Conservation (phyloP, 2,329 filamentous ascomycete genomes). For the Colletotrichum paranaense region DNA sequence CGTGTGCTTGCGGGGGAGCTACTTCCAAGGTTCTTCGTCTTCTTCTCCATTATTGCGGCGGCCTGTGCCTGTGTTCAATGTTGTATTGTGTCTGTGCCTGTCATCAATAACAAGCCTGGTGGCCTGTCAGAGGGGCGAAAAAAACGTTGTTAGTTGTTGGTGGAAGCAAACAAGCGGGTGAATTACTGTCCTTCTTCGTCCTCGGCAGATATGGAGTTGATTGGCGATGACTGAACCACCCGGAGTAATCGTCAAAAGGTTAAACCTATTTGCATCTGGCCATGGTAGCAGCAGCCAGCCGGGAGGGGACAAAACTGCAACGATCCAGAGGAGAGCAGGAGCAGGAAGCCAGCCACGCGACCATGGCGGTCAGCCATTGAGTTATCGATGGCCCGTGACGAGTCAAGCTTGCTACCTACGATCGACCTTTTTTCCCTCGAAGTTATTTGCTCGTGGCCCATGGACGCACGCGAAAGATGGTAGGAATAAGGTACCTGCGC, state of each 20-base stretch:
- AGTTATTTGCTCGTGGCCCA: not conserved
- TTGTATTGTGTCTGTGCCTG: not conserved
- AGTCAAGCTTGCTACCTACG: not conserved
- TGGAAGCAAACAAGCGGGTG: constrained; percentile 11
- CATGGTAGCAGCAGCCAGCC: constrained; percentile 5
- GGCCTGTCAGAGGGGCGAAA: not conserved
- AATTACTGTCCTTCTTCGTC: not conserved
- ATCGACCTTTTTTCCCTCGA: no score
- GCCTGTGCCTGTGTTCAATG: not conserved
- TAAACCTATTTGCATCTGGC: not conserved
- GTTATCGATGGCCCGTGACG: no score
- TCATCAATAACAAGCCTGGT: not conserved
- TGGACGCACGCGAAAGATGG: not conserved
- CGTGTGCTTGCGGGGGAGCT: constrained; percentile 27
- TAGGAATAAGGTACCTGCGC: no score
- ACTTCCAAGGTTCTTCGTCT: not conserved
- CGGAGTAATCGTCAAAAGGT: not conserved
- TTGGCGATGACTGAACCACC: not conserved
- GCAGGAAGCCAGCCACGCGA: not conserved
- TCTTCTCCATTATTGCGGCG: not conserved
- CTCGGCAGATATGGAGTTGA: not conserved
- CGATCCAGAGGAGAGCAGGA: not conserved
- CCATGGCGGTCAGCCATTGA: not conserved
- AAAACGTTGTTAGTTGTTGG: not conserved
- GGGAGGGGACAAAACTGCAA: not conserved